Percentiles rank a stretch among this genome's conserved stretches.
Conservation (phyloP, 768 basidiomycete genomes). For the Roridomyces roridus region DNA sequence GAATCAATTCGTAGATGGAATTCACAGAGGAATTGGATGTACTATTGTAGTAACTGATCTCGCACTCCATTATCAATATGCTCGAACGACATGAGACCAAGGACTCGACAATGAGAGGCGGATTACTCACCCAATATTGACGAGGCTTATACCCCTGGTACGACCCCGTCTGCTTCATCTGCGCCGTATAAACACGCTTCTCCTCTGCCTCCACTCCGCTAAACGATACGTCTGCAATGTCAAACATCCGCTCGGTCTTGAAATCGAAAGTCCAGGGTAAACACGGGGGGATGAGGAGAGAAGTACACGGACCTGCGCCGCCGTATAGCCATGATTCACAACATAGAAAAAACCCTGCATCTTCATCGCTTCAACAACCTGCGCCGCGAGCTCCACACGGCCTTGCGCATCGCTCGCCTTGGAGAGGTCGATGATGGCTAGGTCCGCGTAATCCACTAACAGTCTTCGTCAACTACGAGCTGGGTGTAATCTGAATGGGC, state of each 20-base stretch:
- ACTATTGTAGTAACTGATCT: conserved; percentile 71
- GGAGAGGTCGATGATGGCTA: conserved; percentile 59
- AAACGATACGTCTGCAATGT: conserved; percentile 56
- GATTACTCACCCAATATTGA: conserved; percentile 56
- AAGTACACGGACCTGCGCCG: conserved; percentile 38
- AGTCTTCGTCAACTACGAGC: too few species aligned
- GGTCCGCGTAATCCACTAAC: conserved; percentile 52
- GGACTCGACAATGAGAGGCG: background rate
- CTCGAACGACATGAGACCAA: conserved; percentile 36
- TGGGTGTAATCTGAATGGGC: too few species aligned
- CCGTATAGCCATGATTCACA: conserved; percentile 51
- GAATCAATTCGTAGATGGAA: background rate
- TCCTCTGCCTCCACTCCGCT: conserved; percentile 46
- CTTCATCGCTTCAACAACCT: conserved; percentile 53
- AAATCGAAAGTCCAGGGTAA: too few species aligned
- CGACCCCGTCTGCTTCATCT: conserved; percentile 48
- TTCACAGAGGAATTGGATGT: conserved; percentile 40
- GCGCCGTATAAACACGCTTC: conserved; percentile 44
- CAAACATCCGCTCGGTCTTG: conserved; percentile 55
- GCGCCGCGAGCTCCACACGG: conserved; percentile 40
- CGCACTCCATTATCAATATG: conserved; percentile 65
- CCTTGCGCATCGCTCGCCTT: conserved; percentile 43
- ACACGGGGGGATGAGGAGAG: background rate
- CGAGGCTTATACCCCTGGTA: conserved; percentile 64
- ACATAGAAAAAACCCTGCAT: conserved; percentile 55